A percentile compares a stretch with the other conserved stretches of the same genome.
These are phyloP conservation scores for Gymnopus androsaceus DNA, from an alignment of 1,284 basidiomycete species.

Conservation along the genomic window DNA sequence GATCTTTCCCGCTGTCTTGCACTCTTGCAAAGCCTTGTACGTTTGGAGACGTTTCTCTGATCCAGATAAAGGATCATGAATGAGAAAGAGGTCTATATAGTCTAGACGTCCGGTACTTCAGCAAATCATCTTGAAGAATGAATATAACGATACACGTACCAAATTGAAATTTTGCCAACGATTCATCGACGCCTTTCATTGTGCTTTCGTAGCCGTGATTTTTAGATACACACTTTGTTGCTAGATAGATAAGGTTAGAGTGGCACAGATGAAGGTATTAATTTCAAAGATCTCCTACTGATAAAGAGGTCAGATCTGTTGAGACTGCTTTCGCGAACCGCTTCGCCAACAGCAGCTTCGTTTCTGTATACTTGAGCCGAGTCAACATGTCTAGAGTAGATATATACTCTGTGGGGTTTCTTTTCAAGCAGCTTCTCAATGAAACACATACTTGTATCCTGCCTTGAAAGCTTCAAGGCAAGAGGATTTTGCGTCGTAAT, in stretches of 20 bases:
- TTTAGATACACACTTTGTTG: conserved; percentile 62
- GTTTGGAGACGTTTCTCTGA: conserved; percentile 59
- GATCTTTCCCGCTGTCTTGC: conserved; percentile 65
- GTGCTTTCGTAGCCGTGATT: conserved; percentile 62
- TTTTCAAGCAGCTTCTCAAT: neutral
- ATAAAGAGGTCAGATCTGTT: conserved; percentile 64
- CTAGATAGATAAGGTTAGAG: conserved; percentile 33
- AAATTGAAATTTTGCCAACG: conserved; percentile 54
- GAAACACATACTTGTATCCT: conserved; percentile 69
- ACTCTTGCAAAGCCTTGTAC: conserved; percentile 63
- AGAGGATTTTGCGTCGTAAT: conserved; percentile 58
- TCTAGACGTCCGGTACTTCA: conserved; percentile 34
- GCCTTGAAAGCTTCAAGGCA: conserved; percentile 69
- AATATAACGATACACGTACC: conserved; percentile 34
- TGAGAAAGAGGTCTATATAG: conserved; percentile 78
- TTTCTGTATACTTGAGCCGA: conserved; percentile 77
- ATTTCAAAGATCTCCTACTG: conserved; percentile 44
- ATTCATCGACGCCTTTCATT: conserved; percentile 55
- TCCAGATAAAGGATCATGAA: conserved; percentile 73
- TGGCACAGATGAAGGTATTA: neutral
- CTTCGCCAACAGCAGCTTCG: conserved; percentile 64
- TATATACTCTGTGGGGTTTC: neutral
- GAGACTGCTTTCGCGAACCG: conserved; percentile 55
- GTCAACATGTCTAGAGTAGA: conserved; percentile 58
- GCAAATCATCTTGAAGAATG: neutral